Base-by-base conservation (phyloP, 345 rosid species). In the Syzygium grande region DNA sequence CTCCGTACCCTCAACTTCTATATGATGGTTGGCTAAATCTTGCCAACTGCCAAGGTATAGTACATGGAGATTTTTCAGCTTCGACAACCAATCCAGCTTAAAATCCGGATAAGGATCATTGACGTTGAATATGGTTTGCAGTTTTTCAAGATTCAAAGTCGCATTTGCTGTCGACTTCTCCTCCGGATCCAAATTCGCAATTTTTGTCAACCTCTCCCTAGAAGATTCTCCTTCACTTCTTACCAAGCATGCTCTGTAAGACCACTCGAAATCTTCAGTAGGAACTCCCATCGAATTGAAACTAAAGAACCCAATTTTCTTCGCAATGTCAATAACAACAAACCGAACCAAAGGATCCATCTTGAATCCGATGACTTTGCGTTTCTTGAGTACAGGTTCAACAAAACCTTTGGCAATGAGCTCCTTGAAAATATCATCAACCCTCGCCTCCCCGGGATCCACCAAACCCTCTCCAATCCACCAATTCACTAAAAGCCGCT, bases 391-490 rank as follows among this genome's bases (percentile, higher is more conserved):
- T 27, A 92, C 91, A 16, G 94, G 87, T 84, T 91, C 87, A 1
- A 95, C 86, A 52, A 94, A 92, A 1, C 89, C 88, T 84, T 25
- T 87, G n/a, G 41, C 14, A 41, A 54, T 0, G 41, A 84, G 41
- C 52, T 41, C 78, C 87, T 63, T 63, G 41, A 59, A 46, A 52
- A 63, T 52, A 63, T 0, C 79, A 59, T 49, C 83, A 0, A 52
- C 56, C 15, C 58, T 54, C 27, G 30, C 83, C 21, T 13, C 21
- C 16, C 17, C 53, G 13, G 23, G 53, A 4, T 1, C 2, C 49
- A 91, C 73, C 80, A 94, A 52, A 17, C 88, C 88, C 89, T 95
- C 95, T 51, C 94, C 98, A 65, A 89, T 23, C 92, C 90, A 89
- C 92, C 92, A 89, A 54, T 87, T 73, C 46, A 56, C 83, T 12